Percentiles rank a stretch among this genome's conserved stretches.
These are phyloP conservation scores for Pseudotsuga menziesii DNA, from an alignment of 75 land plant species.

Conservation along the genomic window DNA sequence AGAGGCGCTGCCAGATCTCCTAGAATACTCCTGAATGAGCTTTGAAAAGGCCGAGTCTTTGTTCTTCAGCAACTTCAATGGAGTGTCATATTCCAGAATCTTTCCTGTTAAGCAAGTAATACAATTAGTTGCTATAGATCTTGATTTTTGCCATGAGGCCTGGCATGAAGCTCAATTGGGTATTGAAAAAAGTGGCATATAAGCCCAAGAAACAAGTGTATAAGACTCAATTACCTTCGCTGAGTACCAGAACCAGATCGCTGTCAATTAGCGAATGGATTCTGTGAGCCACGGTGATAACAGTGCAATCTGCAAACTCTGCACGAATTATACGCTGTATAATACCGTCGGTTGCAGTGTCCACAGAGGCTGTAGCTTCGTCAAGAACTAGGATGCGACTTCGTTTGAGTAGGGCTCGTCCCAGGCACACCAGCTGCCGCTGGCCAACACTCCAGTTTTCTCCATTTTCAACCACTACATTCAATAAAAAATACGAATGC, in stretches of 20 bases:
- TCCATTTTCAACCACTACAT: constrained; percentile 82
- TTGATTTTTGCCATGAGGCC: too few species aligned
- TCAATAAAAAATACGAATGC: too few species aligned
- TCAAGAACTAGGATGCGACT: constrained; percentile 84
- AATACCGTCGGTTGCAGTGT: constrained; percentile 71
- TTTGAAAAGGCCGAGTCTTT: constrained; percentile 12
- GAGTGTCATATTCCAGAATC: constrained; percentile 12
- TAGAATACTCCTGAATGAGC: constrained; percentile 15
- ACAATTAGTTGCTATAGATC: too few species aligned
- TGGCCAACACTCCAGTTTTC: constrained; percentile 98
- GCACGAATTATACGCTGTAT: constrained; percentile 64
- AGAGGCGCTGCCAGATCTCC: constrained; percentile 11
- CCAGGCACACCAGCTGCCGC: constrained; percentile 82
- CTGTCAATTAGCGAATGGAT: constrained; percentile 92
- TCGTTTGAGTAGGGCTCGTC: constrained; percentile 71
- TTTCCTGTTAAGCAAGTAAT: constrained; percentile 6
- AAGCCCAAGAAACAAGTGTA: constrained; percentile 6
- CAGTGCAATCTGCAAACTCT: constrained; percentile 71
- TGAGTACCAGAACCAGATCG: constrained; percentile 78
- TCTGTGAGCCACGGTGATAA: constrained; percentile 83
- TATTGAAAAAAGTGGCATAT: too few species aligned
- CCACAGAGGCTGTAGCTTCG: constrained; percentile 93
- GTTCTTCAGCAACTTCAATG: constrained; percentile 13
- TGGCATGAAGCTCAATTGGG: too few species aligned
- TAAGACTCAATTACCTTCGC: constrained; percentile 47